These are phyloP conservation scores for Aristolochia fimbriata DNA, from an alignment of 164 flowering plant species.

Conservation along the genomic window DNA sequence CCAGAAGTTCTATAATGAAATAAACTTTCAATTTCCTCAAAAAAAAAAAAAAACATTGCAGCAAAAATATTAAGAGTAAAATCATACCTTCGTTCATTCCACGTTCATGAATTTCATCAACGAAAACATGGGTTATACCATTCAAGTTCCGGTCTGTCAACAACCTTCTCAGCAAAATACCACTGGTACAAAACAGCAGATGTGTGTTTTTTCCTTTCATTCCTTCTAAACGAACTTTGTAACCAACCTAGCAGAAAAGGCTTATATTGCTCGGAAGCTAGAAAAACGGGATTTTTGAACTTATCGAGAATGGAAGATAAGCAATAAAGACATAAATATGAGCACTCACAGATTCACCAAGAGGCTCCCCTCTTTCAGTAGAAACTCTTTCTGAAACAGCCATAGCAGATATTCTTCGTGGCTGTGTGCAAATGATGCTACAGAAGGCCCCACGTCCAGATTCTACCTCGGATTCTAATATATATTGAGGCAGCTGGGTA, in stretches of 20 bases:
- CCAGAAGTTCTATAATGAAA: no score
- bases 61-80: not conserved
- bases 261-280: conserved; percentile 23
- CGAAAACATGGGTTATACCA: conserved; percentile 97
- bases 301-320: not conserved
- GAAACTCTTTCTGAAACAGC: conserved; percentile 95
- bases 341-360: conserved; percentile 82
- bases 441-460: conserved; percentile 99
- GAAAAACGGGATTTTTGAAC: conserved; percentile 13
- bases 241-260: conserved; percentile 82
- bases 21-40: no score
- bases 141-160: conserved; percentile 75
- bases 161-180: conserved; percentile 86
- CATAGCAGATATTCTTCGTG: conserved; percentile 99
- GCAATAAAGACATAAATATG: conserved; percentile 4
- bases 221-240: conserved; percentile 97
- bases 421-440: conserved; percentile 94
- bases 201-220: conserved; percentile 97
- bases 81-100: conserved; percentile 96
- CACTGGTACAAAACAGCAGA: conserved; percentile 97
- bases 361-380: conserved; percentile 93
- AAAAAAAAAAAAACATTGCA: no score
- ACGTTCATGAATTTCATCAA: conserved; percentile 99
- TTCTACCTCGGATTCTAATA: conserved; percentile 89
- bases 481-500: conserved; percentile 95